phyloP scores from a whole-genome alignment of 352 stramenopile species.

The Hyaloperonospora brassicae region DNA sequence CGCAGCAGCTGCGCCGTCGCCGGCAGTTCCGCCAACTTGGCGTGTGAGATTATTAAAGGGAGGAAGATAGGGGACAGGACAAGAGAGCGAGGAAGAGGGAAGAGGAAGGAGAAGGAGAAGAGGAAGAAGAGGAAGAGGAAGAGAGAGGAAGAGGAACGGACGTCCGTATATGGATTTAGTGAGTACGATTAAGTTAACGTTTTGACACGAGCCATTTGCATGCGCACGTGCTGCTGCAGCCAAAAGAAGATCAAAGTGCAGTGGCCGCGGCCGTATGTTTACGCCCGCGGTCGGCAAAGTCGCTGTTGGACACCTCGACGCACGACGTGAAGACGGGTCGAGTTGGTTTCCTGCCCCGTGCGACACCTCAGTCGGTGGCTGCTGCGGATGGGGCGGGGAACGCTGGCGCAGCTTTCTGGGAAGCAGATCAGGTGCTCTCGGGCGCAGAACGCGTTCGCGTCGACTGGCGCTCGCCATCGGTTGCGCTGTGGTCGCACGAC shows the following conservation, averaged over 20 bases:
- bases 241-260: too few relatives aligned
- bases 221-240: too few relatives aligned
- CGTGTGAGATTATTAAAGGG: slow-evolving; percentile 1
- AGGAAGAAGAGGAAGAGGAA: too few relatives aligned
- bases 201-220: too few relatives aligned
- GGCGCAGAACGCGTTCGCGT: too few relatives aligned
- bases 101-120: too few relatives aligned
- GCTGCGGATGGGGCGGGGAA: slow-evolving; percentile 4
- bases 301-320: too few relatives aligned
- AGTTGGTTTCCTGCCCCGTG: slow-evolving; percentile 1
- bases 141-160: background rate
- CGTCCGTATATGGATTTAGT: slow-evolving; percentile 11
- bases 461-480: too few relatives aligned
- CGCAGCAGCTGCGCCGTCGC: background rate
- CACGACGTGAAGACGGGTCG: background rate
- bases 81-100: too few relatives aligned
- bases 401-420: slow-evolving; percentile 11
- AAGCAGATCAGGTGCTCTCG: slow-evolving; percentile 1
- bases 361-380: slow-evolving; percentile 5
- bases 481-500: too few relatives aligned
- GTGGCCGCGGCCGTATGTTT: too few relatives aligned
- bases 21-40: slow-evolving; percentile 10
- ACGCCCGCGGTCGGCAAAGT: background rate
- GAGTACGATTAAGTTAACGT: slow-evolving; percentile 10
- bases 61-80: too few relatives aligned